Evolutionary conservation across 1,284 basidiomycete genomes (phyloP).

Genomic region (Cryptococcus amylolentus): DNA sequence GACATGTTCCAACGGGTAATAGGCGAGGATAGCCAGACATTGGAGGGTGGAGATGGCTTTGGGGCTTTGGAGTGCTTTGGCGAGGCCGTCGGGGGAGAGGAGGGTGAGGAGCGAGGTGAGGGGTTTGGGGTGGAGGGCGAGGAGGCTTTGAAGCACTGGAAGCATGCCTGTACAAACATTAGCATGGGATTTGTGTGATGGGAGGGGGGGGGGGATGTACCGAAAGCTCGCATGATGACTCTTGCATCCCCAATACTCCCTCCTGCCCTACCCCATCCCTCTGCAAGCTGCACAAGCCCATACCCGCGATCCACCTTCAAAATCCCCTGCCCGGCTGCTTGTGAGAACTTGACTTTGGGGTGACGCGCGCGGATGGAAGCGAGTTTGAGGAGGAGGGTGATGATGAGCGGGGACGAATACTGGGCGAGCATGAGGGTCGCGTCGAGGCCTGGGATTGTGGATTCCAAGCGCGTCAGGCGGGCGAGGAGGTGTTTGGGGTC

Average conservation of each 20-base stretch:
- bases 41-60: conserved; percentile 41
- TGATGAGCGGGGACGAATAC: conserved; percentile 41
- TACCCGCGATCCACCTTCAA: conserved; percentile 11
- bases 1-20: conserved; percentile 47
- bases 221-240: conserved; percentile 45
- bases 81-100: conserved; percentile 5
- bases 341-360: conserved; percentile 14
- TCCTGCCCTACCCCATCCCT: conserved; percentile 32
- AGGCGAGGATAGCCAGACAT: conserved; percentile 33
- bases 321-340: background rate
- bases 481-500: conserved; percentile 16
- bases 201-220: conserved; percentile 14
- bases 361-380: conserved; percentile 25
- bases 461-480: conserved; percentile 30
- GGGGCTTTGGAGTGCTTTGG: conserved; percentile 15
- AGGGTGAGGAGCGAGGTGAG: conserved; percentile 21
- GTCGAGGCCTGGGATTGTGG: conserved; percentile 42
- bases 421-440: conserved; percentile 44
- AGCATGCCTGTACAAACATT: conserved; percentile 20
- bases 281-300: conserved; percentile 28
- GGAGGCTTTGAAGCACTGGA: conserved; percentile 39
- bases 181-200: background rate
- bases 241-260: conserved; percentile 41
- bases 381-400: conserved; percentile 36
- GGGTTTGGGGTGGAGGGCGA: conserved; percentile 37